Evolutionary conservation across 257 asterid species (phyloP), one percentile per base, ranked within the genome.

Genomic region (Phtheirospermum japonicum): DNA sequence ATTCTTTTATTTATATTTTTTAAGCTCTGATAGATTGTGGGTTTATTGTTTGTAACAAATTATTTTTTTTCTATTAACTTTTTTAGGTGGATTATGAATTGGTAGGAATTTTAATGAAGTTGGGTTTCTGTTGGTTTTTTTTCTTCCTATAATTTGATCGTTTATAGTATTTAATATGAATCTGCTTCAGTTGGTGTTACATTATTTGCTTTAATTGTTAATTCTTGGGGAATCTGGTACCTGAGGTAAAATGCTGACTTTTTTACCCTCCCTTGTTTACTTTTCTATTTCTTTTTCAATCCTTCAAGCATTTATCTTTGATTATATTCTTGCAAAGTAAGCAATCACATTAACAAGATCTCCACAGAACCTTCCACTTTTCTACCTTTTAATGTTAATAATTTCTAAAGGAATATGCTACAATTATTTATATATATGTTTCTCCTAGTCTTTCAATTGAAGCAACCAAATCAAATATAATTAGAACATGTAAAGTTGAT

Each of bases 221-320:
- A 48, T 73, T 65, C 71, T 58, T 11, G 10, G 50, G 56, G 76
- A 65, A 70, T 60, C 53, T 28, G 70, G 66, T 64, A 19, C 66
- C 59, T 42, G 39, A 54, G 16, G 57, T 34, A 26, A 49, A 39
- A 51, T 56, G 60, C 10, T 43, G 9, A n/a, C 39, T 65, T 54
- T 40, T 34, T 52, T 11, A 55, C 20, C 17, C n/a, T 61, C 54
- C 2, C 26, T 43, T 32, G 48, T 42, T 45, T n/a, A 2, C 19
- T 34, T 20, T 57, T 57, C 11, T 48, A 12, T 23, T 16, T 5
- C 31, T 18, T 19, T 48, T 54, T 39, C 52, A 5, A 19, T 40
- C 18, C 23, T 26, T 46, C 12, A 37, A 55, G 54, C 43, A 45
- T 55, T 56, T 62, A 19, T 33, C 36, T 43, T 11, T 12, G 9